Evolutionary conservation across 805 yeast genomes (phyloP).

Genomic region (Candida namnaoensis): DNA sequence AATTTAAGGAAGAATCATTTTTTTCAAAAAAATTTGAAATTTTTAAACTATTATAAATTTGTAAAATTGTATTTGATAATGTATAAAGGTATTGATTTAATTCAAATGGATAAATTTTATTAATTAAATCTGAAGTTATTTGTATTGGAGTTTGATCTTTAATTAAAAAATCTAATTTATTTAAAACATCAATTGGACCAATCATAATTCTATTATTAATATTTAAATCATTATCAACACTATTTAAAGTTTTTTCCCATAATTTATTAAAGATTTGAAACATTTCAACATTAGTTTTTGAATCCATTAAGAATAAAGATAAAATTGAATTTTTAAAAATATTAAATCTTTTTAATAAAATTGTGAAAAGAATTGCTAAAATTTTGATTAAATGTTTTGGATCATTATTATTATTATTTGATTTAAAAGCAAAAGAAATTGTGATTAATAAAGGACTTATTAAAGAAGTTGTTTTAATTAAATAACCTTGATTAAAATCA

Average conservation of each 20-base stretch:
- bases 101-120: constrained; percentile 9
- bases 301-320: constrained; percentile 6
- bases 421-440: constrained; percentile 13
- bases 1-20: not conserved
- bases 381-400: constrained; percentile 7
- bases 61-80: constrained; percentile 5
- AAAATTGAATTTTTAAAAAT: constrained; percentile 5
- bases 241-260: constrained; percentile 15
- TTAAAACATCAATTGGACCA: constrained; percentile 15
- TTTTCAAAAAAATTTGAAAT: not conserved
- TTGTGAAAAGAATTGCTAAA: constrained; percentile 7
- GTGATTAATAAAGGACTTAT: constrained; percentile 15
- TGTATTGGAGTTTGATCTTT: not conserved
- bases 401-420: constrained; percentile 2
- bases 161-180: constrained; percentile 5
- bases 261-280: constrained; percentile 15
- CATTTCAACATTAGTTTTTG: constrained; percentile 12
- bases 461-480: constrained; percentile 9
- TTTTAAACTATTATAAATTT: constrained; percentile 1
- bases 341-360: constrained; percentile 5
- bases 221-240: not conserved
- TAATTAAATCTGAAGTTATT: constrained; percentile 4
- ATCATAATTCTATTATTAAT: constrained; percentile 3
- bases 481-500: not conserved
- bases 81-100: constrained; percentile 5